Evolutionary conservation across 768 basidiomycete species (phyloP), one percentile per base, ranked within the genome.

Genomic region (Lactarius deliciosus): DNA sequence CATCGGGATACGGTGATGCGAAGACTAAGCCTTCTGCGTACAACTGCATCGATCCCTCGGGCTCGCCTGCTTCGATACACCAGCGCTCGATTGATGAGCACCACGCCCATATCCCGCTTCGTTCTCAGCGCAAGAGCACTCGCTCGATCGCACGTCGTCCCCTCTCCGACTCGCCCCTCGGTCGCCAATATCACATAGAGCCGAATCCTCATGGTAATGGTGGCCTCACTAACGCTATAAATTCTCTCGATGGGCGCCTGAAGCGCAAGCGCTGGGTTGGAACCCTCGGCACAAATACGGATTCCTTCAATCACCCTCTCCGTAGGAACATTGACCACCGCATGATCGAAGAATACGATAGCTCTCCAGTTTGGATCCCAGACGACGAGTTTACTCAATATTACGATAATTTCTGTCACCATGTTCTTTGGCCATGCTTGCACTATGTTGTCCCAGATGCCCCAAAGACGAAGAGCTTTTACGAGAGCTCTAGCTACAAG

Each of bases 351-450:
- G 69, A 80, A 64, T 75, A 76, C 40, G 75, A 79, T 5, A 81
- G 79, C 63, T 69, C 82, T 3, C 81, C 90, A 0, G 89, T 94
- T 22, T 94, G 91, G 92, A 88, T 94, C 63, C 87, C 89, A 0
- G 89, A 91, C 72, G 81, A 82, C 2, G 91, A 91, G 72, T 93
- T 94, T 68, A 81, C 86, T 66, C 85, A 85, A 59, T 88, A 85
- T 73, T 94, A 94, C 69, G 91, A 93, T 74, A 88, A 90, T 70
- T 94, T 92, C 75, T 94, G 92, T 72, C 92, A 94, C 70, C 91
- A 91, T 76, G 91, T 94, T 20, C 82, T 94, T 34, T 95, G 92
- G 92, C 92, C 92, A 0, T 89, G 88, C 69, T 79, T 95, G 20
- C 92, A 94, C 75, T 94, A 92, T 72, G 89, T 90, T 11, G 84